A percentile compares a stretch with the other conserved stretches of the same genome.
Conservation (phyloP, 164 flowering plant genomes). For the Amborella trichopoda region DNA sequence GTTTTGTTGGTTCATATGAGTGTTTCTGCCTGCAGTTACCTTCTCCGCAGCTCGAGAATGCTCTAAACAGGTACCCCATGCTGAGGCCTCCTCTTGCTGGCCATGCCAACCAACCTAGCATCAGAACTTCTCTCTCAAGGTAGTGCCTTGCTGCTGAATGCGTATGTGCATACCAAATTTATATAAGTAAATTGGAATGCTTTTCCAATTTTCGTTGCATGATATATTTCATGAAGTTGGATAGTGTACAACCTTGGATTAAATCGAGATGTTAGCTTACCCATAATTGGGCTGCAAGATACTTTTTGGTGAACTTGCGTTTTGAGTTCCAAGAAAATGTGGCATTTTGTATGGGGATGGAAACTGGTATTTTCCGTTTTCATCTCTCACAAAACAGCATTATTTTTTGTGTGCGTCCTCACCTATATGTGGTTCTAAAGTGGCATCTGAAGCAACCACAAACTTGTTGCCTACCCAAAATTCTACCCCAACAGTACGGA, state of each 20-base stretch:
- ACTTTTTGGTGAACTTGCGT: not conserved
- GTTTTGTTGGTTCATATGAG: not conserved
- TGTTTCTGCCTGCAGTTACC: slow-evolving; percentile 65
- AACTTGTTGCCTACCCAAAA: no score
- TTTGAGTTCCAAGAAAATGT: no score
- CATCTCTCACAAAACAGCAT: no score
- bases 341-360: no score
- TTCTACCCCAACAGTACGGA: no score
- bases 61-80: slow-evolving; percentile 51
- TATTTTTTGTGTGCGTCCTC: no score
- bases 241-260: not conserved
- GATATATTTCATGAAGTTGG: not conserved
- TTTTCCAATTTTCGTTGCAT: not conserved
- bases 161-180: not conserved
- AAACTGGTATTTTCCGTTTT: no score
- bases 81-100: slow-evolving; percentile 69
- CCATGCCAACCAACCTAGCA: slow-evolving; percentile 56
- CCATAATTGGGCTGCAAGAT: not conserved
- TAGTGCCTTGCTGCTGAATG: slow-evolving; percentile 9
- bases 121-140: slow-evolving; percentile 61
- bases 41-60: slow-evolving; percentile 76
- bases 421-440: no score
- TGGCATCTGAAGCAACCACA: no score
- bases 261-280: not conserved
- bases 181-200: not conserved